A percentile compares a stretch with the other conserved stretches of the same genome.
Conservation (phyloP, 345 rosid species). For the Brassica rapa region DNA sequence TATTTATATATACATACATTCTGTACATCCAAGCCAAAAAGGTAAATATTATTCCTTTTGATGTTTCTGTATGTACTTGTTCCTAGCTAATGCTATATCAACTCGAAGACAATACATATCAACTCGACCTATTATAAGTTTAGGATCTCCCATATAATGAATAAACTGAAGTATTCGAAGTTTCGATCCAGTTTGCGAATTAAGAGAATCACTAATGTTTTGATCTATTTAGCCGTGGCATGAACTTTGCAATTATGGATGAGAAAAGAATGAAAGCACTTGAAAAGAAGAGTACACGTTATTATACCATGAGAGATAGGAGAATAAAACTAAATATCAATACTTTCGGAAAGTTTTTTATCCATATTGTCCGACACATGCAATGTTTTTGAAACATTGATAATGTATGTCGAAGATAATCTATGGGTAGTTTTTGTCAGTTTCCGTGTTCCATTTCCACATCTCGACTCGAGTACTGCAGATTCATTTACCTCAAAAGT, state of each 20-base stretch:
- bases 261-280: constrained; percentile 9
- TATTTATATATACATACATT: no score
- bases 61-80: neutral
- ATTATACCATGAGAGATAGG: neutral
- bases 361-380: constrained; percentile 9
- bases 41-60: neutral
- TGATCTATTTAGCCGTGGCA: neutral
- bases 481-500: neutral
- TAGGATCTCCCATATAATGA: no score
- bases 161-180: no score
- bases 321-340: neutral
- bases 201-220: no score
- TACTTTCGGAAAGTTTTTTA: neutral
- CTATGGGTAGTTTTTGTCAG: neutral
- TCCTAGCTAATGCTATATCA: no score
- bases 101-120: no score
- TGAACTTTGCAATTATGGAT: constrained; percentile 2
- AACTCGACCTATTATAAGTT: neutral
- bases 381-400: neutral
- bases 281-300: constrained; percentile 5
- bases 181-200: no score
- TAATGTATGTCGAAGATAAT: neutral
- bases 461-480: neutral
- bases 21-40: no score
- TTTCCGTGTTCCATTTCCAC: neutral